Percentiles rank a stretch among this genome's conserved stretches.
Conservation (phyloP, 495 filamentous ascomycete genomes). For the Penicillium roqueforti region DNA sequence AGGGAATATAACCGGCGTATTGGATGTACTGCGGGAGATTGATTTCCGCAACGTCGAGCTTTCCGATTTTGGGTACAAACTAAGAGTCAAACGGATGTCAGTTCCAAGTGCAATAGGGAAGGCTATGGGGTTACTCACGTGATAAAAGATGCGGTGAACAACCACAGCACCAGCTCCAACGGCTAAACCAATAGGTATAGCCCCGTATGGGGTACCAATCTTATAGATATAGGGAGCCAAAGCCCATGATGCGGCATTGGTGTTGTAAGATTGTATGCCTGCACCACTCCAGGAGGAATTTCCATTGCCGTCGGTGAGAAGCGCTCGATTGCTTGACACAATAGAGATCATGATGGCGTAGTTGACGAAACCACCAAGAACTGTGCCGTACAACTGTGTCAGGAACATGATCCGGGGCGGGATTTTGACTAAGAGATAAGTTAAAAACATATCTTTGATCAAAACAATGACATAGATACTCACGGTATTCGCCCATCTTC, state of each 20-base stretch:
- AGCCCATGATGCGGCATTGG: constrained; percentile 44
- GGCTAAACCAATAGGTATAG: constrained; percentile 42
- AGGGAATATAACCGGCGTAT: constrained; percentile 44
- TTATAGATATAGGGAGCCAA: constrained; percentile 40
- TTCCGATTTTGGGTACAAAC: constrained; percentile 32
- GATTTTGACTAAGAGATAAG: constrained; percentile 34
- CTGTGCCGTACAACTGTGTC: constrained; percentile 41
- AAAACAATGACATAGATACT: background rate
- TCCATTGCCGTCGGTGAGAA: constrained; percentile 38
- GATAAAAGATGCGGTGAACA: constrained; percentile 38
- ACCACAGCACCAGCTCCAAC: constrained; percentile 39
- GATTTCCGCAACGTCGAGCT: constrained; percentile 28
- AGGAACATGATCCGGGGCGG: constrained; percentile 43
- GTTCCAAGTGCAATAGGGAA: background rate
- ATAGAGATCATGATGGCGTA: constrained; percentile 49
- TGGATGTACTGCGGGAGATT: constrained; percentile 43
- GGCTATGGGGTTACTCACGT: constrained; percentile 21
- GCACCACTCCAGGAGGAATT: constrained; percentile 47
- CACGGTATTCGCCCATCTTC: constrained; percentile 39
- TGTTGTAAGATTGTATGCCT: constrained; percentile 38
- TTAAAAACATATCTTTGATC: background rate
- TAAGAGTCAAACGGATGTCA: constrained; percentile 2
- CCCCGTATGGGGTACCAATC: constrained; percentile 30
- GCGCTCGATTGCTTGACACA: constrained; percentile 29
- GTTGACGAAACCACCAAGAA: constrained; percentile 47